Base-by-base conservation (phyloP, 768 basidiomycete genomes). In the Mycena leptocephala region DNA sequence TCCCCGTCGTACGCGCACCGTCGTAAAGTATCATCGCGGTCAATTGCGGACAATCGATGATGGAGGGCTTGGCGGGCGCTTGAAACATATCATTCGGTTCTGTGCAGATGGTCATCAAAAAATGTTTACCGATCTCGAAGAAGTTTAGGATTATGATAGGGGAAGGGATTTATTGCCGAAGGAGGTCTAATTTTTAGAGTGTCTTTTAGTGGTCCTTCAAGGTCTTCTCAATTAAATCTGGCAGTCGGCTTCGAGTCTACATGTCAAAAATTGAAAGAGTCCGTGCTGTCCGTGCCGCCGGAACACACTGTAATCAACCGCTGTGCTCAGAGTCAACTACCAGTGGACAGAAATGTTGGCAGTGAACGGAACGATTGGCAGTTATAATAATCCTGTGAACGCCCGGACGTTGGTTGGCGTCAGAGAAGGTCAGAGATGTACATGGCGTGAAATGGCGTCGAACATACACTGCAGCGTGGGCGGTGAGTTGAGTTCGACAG, bases 101-200 rank as follows among this genome's bases (percentile, higher is more conserved):
- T 33, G 30, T 39, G 20, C 66, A 67, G 48, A 67, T 67, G 67
- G 53, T 37, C 67, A 68, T 68, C 67, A 51, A 46, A 35, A 43
- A 51, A 51, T 51, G 16, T 58, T 58, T 58, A 22, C n/a, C n/a
- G n/a, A n/a, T n/a, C n/a, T n/a, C n/a, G n/a, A n/a, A n/a, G n/a
- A n/a, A n/a, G n/a, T n/a, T n/a, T n/a, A n/a, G n/a, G n/a, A n/a
- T n/a, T n/a, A n/a, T n/a, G n/a, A n/a, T n/a, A n/a, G n/a, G n/a
- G n/a, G n/a, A n/a, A n/a, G n/a, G n/a, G n/a, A n/a, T n/a, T n/a
- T n/a, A n/a, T n/a, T n/a, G n/a, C n/a, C n/a, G n/a, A n/a, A n/a
- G n/a, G n/a, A n/a, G n/a, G n/a, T n/a, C n/a, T n/a, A 51, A 51
- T 51, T 32, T 58, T 58, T 58, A 22, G 56, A 18, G 35, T 24